These are phyloP conservation scores for Blastobotrys peoriensis DNA, from an alignment of 805 yeast species.

Conservation along the genomic window DNA sequence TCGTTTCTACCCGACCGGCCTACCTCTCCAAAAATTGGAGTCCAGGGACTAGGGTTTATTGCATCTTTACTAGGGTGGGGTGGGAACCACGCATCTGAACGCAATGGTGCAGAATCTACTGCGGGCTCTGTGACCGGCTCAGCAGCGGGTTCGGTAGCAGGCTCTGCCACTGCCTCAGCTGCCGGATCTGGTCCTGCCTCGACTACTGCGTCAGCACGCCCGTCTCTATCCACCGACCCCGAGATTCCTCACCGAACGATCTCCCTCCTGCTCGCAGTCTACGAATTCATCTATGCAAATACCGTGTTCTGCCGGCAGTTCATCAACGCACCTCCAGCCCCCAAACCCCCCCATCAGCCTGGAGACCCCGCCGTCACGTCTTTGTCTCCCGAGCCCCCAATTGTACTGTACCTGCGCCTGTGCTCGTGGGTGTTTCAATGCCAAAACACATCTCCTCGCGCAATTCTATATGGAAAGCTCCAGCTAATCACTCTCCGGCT, in stretches of 20 bases:
- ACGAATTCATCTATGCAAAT: conserved; percentile 33
- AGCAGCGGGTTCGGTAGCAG: neutral
- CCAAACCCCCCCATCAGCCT: neutral
- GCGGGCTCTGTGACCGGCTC: neutral
- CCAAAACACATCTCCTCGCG: conserved; percentile 22
- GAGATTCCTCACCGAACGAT: conserved; percentile 18
- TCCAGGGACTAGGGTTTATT: neutral
- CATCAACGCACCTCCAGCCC: conserved; percentile 18
- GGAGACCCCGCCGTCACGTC: neutral
- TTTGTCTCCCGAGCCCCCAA: conserved; percentile 17
- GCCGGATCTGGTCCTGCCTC: neutral
- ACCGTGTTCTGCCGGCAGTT: conserved; percentile 28
- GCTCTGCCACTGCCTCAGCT: neutral
- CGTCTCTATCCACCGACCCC: neutral
- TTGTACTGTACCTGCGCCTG: conserved; percentile 27
- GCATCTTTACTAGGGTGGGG: conserved; percentile 1
- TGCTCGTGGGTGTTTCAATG: conserved; percentile 27
- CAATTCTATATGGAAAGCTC: conserved; percentile 28
- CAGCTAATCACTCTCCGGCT: conserved; percentile 26
- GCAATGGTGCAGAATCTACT: neutral
- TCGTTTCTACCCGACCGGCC: neutral
- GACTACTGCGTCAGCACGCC: neutral
- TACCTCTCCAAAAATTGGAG: neutral
- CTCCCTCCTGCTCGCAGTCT: conserved; percentile 23
- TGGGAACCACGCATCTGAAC: neutral